phyloP scores from a whole-genome alignment of 2,329 filamentous ascomycete genomes.

The Fusarium sarcochroum region DNA sequence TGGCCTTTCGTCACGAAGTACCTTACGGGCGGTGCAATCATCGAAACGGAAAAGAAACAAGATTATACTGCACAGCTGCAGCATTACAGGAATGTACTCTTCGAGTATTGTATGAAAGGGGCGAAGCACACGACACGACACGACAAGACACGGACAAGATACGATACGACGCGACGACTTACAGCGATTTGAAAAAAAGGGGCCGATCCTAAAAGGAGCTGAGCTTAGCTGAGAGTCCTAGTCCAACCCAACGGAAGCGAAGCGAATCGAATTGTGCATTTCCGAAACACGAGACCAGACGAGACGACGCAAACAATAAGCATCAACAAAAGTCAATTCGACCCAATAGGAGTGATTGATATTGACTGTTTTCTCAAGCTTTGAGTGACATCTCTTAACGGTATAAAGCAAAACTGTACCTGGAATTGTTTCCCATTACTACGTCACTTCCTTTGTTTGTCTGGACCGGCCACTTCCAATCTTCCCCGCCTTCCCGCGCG shows the following conservation, averaged over 20 bases:
- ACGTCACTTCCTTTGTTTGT: conserved; percentile 34
- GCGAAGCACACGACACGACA: neutral
- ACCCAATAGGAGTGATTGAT: neutral
- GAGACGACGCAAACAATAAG: conserved; percentile 11
- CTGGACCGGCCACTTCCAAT: conserved; percentile 2
- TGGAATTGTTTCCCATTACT: conserved; percentile 13
- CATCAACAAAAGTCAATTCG: neutral
- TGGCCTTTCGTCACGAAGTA: conserved; percentile 23
- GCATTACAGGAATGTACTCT: neutral
- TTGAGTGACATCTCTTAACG: neutral
- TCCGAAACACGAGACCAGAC: conserved; percentile 8
- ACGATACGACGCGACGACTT: conserved; percentile 21
- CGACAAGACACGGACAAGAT: neutral
- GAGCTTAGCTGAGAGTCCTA: conserved; percentile 15
- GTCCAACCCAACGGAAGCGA: neutral
- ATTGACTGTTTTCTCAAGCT: neutral
- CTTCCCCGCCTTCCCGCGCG: conserved; percentile 25
- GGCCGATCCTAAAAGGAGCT: conserved; percentile 4
- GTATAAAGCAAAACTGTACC: conserved; percentile 10
- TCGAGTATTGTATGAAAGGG: conserved; percentile 10
- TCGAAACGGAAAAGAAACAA: neutral
- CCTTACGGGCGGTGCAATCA: conserved; percentile 18
- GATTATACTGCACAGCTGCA: neutral
- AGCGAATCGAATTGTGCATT: neutral
- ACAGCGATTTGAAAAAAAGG: conserved; percentile 6